phyloP scores from a whole-genome alignment of 192 early-diverging fungal species.

The Piromyces sp. region DNA sequence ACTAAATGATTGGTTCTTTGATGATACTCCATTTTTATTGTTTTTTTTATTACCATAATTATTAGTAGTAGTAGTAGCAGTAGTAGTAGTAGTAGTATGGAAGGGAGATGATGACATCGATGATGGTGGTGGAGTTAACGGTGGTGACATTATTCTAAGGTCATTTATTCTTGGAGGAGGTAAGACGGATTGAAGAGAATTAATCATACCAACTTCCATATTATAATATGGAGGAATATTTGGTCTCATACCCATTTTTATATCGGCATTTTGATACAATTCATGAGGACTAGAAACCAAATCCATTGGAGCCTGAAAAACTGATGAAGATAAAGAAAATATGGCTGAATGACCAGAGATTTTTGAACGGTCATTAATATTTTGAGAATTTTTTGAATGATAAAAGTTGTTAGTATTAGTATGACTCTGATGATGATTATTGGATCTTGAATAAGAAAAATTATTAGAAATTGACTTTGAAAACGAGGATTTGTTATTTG shows the following conservation, averaged over 20 bases:
- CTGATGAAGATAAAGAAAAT: background rate
- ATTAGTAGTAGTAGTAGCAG: background rate
- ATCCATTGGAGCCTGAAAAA: background rate
- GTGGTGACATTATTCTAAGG: background rate
- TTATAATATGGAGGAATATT: background rate
- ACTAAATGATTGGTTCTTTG: too few species aligned
- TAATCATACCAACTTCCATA: background rate
- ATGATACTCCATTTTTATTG: too few species aligned
- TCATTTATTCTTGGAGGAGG: background rate
- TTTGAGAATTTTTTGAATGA: background rate
- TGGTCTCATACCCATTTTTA: background rate
- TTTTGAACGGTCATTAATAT: background rate
- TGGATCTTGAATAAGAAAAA: too few species aligned
- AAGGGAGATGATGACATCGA: background rate
- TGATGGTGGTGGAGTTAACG: background rate
- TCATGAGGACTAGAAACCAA: background rate
- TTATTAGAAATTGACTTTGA: too few species aligned
- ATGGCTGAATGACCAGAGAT: background rate
- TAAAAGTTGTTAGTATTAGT: too few species aligned
- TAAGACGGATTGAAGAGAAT: background rate
- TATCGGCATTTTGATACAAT: background rate
- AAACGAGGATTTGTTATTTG: too few species aligned
- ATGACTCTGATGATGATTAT: background rate
- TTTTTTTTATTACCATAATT: too few species aligned
- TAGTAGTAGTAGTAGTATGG: background rate